Conservation (phyloP, 305 asterid species). For the Fraxinus xanthoxyloides region DNA sequence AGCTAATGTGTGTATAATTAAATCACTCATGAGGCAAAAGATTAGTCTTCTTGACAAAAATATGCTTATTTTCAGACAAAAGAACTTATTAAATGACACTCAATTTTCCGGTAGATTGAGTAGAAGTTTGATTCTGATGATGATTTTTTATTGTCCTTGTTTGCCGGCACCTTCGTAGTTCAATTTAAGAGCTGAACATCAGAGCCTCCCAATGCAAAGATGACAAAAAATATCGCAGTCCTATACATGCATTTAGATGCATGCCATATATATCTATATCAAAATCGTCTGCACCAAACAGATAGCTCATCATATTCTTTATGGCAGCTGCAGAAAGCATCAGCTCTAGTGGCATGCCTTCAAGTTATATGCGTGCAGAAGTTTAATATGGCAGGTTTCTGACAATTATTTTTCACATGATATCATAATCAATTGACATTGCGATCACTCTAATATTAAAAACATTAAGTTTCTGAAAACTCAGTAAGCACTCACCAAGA, state of each 20-base stretch:
- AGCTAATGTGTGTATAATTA: background rate
- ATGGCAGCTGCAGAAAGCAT: background rate
- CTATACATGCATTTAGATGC: background rate
- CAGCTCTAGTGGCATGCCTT: background rate
- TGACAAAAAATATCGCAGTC: background rate
- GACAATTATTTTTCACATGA: background rate
- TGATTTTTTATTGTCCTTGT: background rate
- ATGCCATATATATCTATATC: background rate
- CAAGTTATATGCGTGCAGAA: background rate
- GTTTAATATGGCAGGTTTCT: background rate
- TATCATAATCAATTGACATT: background rate
- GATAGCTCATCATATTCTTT: background rate
- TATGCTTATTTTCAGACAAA: background rate
- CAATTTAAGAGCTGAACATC: background rate
- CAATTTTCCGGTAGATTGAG: background rate
- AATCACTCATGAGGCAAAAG: background rate
- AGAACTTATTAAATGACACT: background rate
- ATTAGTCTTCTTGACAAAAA: background rate
- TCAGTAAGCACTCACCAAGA: background rate
- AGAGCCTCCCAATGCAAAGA: background rate
- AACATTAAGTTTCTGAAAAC: background rate
- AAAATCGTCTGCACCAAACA: background rate
- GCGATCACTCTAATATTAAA: background rate
- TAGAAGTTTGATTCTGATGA: background rate
- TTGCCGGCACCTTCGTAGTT: background rate